Evolutionary conservation across 768 basidiomycete species (phyloP).

Genomic region (Lactarius vividus): DNA sequence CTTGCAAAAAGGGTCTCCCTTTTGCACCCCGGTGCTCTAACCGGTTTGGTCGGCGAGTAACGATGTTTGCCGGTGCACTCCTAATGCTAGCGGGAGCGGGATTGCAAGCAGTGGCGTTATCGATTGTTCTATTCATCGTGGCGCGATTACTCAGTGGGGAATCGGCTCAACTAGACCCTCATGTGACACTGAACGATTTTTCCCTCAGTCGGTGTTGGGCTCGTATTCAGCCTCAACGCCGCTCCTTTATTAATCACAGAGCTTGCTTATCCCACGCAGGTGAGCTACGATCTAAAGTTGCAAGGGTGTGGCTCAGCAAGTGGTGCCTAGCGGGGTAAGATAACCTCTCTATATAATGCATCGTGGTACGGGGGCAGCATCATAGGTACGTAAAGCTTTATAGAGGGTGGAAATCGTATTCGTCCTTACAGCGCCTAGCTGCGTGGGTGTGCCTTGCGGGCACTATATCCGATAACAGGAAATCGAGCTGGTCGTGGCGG

Average conservation of each 20-base stretch:
- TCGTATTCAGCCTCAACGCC: slow-evolving; percentile 59
- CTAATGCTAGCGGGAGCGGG: slow-evolving; percentile 66
- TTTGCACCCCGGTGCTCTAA: slow-evolving; percentile 63
- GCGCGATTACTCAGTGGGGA: slow-evolving; percentile 51
- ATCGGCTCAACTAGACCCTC: background rate
- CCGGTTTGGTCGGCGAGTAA: slow-evolving; percentile 54
- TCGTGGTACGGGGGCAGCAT: slow-evolving; percentile 76
- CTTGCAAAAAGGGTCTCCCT: slow-evolving; percentile 49
- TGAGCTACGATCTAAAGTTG: slow-evolving; percentile 29
- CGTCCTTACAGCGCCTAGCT: slow-evolving; percentile 30
- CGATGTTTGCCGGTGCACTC: slow-evolving; percentile 57
- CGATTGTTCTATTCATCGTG: slow-evolving; percentile 51
- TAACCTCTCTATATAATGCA: slow-evolving; percentile 66
- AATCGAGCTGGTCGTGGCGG: slow-evolving; percentile 60
- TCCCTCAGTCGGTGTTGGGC: slow-evolving; percentile 58
- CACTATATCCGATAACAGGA: slow-evolving; percentile 35
- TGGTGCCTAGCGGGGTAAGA: slow-evolving; percentile 43
- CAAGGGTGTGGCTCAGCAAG: slow-evolving; percentile 32
- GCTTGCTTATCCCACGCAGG: slow-evolving; percentile 69
- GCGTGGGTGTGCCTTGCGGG: slow-evolving; percentile 46
- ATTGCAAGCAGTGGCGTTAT: slow-evolving; percentile 48
- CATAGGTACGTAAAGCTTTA: slow-evolving; percentile 39
- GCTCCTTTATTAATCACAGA: slow-evolving; percentile 64
- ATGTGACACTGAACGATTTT: slow-evolving; percentile 6
- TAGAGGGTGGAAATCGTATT: slow-evolving; percentile 31